A percentile compares a stretch with the other conserved stretches of the same genome.
phyloP scores from a whole-genome alignment of 495 filamentous ascomycete genomes.

The Cercophora sp. region DNA sequence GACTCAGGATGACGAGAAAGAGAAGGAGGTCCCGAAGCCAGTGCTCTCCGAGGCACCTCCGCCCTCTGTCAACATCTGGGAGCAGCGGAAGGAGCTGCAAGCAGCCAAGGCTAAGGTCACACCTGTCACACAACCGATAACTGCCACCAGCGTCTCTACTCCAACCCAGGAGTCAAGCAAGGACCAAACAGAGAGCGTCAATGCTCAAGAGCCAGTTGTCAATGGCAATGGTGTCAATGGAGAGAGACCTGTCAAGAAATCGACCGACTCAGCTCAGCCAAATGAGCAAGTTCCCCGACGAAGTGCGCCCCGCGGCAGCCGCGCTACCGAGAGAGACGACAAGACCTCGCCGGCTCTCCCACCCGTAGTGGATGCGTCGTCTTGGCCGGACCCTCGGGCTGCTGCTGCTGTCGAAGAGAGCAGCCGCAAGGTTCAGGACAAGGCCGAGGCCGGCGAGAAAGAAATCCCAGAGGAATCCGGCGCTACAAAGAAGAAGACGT shows the following conservation, averaged over 20 bases:
- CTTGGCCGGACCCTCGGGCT: conserved; percentile 88
- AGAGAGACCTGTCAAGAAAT: conserved; percentile 50
- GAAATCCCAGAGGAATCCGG: conserved; percentile 59
- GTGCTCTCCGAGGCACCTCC: conserved; percentile 75
- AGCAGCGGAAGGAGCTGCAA: conserved; percentile 66
- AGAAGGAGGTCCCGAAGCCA: conserved; percentile 51
- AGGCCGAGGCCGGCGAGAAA: conserved; percentile 62
- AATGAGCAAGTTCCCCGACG: conserved; percentile 40
- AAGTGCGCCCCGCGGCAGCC: conserved; percentile 42
- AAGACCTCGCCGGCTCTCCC: conserved; percentile 39
- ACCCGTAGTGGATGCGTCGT: conserved; percentile 62
- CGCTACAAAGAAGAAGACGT: conserved; percentile 63
- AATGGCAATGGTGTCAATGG: conserved; percentile 24
- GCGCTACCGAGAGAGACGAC: conserved; percentile 47
- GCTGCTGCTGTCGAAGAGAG: conserved; percentile 62
- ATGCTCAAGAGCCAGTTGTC: conserved; percentile 6
- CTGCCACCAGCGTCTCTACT: conserved; percentile 7
- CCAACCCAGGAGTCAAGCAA: conserved; percentile 19
- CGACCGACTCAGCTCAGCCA: conserved; percentile 46
- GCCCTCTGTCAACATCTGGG: conserved; percentile 84
- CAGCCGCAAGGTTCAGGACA: conserved; percentile 35
- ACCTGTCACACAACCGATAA: conserved; percentile 19
- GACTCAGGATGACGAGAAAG: conserved; percentile 44
- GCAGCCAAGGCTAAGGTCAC: conserved; percentile 56
- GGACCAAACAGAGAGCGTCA: conserved; percentile 16